Conservation (phyloP, 129 eudicot genomes). For the Escallonia herrerae region DNA sequence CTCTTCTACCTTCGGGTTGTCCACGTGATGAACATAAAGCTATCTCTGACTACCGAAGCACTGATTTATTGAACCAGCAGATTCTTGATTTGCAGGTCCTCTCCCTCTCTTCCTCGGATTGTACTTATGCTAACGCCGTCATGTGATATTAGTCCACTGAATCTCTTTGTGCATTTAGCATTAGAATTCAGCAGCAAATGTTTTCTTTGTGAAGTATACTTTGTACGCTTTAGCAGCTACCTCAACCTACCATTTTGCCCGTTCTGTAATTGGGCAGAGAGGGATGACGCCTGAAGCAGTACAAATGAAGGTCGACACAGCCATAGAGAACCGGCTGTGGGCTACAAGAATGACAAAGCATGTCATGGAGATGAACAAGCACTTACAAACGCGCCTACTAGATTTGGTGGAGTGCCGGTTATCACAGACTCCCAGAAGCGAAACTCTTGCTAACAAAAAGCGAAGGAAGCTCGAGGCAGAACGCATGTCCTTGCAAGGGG, state of each 20-base stretch:
- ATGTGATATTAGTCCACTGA: too few species aligned
- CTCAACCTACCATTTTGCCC: neutral
- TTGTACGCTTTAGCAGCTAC: neutral
- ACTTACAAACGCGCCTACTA: constrained; percentile 22
- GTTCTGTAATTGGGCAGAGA: constrained; percentile 10
- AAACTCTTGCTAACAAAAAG: constrained; percentile 10
- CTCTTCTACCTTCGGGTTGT: constrained; percentile 20
- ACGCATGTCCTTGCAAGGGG: neutral
- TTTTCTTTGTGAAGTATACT: neutral
- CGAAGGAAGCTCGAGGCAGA: constrained; percentile 12
- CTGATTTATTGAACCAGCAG: constrained; percentile 26
- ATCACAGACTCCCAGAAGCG: neutral
- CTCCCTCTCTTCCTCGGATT: neutral
- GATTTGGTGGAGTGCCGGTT: constrained; percentile 24
- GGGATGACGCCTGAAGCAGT: constrained; percentile 32
- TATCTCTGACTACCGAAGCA: constrained; percentile 26
- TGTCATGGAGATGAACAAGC: constrained; percentile 32
- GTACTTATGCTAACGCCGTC: too few species aligned
- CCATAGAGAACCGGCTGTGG: constrained; percentile 22
- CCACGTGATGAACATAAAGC: constrained; percentile 12
- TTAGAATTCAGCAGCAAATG: neutral
- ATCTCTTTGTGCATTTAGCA: too few species aligned
- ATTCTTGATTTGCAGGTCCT: constrained; percentile 36
- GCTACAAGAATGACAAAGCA: constrained; percentile 33
- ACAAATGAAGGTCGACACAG: constrained; percentile 29